A percentile compares a stretch with the other conserved stretches of the same genome.
Conservation (phyloP, 2,329 filamentous ascomycete species). For the Sporothrix sp. region DNA sequence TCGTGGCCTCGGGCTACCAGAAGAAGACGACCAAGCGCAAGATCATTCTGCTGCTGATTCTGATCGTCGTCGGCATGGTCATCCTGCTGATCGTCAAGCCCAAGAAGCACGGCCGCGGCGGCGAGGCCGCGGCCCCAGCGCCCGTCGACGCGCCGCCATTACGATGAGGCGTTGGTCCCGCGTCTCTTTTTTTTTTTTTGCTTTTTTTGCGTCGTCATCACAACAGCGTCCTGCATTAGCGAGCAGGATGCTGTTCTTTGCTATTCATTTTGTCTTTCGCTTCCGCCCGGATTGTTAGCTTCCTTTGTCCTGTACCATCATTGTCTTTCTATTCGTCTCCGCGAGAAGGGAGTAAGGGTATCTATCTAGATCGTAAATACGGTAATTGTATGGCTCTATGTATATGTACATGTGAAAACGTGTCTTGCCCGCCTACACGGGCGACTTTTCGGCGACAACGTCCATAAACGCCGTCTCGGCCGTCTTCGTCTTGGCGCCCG, state of each 20-base stretch:
- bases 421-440: not conserved
- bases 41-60: slow-evolving; percentile 76
- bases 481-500: slow-evolving; percentile 5
- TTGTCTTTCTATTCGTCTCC: not conserved
- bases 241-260: not conserved
- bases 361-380: slow-evolving; percentile 2
- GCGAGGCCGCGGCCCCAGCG: not conserved
- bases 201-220: not conserved
- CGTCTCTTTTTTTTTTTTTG: not conserved
- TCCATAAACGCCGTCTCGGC: slow-evolving; percentile 8
- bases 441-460: not conserved
- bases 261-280: not conserved
- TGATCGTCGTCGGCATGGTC: slow-evolving; percentile 78
- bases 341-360: not conserved
- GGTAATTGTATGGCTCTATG: not conserved
- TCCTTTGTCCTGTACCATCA: not conserved
- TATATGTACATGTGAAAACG: not conserved
- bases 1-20: slow-evolving; percentile 81
- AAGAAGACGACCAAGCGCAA: slow-evolving; percentile 81
- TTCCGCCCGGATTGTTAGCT: not conserved
- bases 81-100: slow-evolving; percentile 77
- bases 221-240: slow-evolving; percentile 6
- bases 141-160: not conserved
- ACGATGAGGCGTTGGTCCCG: not conserved
- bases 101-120: slow-evolving; percentile 36